Conservation (phyloP, 2,329 filamentous ascomycete species). For the Penicillium sp. region DNA sequence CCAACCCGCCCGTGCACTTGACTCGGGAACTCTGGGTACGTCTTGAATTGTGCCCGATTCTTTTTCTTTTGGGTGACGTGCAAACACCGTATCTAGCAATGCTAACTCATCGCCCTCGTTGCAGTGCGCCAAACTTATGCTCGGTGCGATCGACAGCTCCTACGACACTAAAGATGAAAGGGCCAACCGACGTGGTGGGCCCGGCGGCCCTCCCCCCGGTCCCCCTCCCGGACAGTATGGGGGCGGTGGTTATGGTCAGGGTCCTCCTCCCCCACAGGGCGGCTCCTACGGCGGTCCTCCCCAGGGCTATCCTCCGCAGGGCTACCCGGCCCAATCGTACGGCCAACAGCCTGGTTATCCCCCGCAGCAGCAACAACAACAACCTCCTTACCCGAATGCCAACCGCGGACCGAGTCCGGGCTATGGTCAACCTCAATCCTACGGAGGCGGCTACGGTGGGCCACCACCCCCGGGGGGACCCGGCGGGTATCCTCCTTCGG, state of each 20-base stretch:
- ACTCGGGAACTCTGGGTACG: slow-evolving; percentile 59
- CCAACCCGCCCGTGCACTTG: slow-evolving; percentile 56
- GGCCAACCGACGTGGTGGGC: slow-evolving; percentile 30
- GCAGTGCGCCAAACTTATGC: slow-evolving; percentile 58
- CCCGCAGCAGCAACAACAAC: slow-evolving; percentile 9
- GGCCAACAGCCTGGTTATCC: slow-evolving; percentile 11
- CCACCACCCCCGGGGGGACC: slow-evolving; percentile 14
- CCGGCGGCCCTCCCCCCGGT: slow-evolving; percentile 18
- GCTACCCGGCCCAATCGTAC: slow-evolving; percentile 10
- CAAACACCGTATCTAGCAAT: neutral
- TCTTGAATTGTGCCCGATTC: neutral
- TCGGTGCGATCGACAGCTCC: slow-evolving; percentile 60
- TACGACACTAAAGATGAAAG: slow-evolving; percentile 63
- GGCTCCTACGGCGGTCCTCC: neutral
- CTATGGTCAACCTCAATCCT: slow-evolving; percentile 20
- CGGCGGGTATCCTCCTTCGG: slow-evolving; percentile 16
- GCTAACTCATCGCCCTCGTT: neutral
- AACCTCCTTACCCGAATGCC: slow-evolving; percentile 10
- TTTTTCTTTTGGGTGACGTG: no score
- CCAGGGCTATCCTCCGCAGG: slow-evolving; percentile 11
- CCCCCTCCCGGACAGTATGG: slow-evolving; percentile 33
- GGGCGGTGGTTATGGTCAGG: slow-evolving; percentile 29
- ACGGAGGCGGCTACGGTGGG: slow-evolving; percentile 18
- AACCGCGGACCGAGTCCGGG: slow-evolving; percentile 6
- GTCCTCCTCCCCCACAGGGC: slow-evolving; percentile 11